Conservation (phyloP, 371 early-diverging fungal species). For the Mucor racemosus region DNA sequence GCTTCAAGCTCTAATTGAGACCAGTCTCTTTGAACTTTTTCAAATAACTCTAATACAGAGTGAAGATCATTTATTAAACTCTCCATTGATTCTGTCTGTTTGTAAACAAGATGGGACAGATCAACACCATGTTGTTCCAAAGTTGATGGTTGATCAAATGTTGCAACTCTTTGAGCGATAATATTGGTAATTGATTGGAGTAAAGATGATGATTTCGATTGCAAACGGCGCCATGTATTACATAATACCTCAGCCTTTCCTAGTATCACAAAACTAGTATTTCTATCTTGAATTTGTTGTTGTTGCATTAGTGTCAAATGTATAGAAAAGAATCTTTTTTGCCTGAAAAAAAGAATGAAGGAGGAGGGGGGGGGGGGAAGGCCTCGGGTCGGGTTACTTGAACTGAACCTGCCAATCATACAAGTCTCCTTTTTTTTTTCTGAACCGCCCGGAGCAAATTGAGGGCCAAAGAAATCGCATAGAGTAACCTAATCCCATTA, state of each 20-base stretch:
- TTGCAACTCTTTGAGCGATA: constrained; percentile 23
- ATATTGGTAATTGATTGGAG: constrained; percentile 24
- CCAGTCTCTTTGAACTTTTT: constrained; percentile 14
- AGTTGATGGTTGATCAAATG: constrained; percentile 12
- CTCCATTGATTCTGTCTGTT: constrained; percentile 27
- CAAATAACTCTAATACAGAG: constrained; percentile 5
- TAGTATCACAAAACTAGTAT: constrained; percentile 13
- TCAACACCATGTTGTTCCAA: constrained; percentile 12
- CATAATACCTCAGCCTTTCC: constrained; percentile 14
- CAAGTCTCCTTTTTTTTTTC: background rate
- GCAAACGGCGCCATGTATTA: constrained; percentile 21
- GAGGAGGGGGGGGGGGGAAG: background rate
- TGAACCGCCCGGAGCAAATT: background rate
- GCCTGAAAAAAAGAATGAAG: background rate
- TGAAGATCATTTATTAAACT: constrained; percentile 3
- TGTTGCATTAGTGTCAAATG: constrained; percentile 20
- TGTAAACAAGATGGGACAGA: constrained; percentile 19
- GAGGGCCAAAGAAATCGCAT: background rate
- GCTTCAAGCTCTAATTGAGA: constrained; percentile 16
- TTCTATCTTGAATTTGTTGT: constrained; percentile 22
- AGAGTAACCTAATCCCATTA: background rate
- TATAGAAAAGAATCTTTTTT: background rate
- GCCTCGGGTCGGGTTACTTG: background rate
- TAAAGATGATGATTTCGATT: constrained; percentile 7
- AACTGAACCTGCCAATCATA: background rate